These are phyloP conservation scores for Lodderomyces oxycetoniae DNA, from an alignment of 1,139 yeast species.

Conservation along the genomic window DNA sequence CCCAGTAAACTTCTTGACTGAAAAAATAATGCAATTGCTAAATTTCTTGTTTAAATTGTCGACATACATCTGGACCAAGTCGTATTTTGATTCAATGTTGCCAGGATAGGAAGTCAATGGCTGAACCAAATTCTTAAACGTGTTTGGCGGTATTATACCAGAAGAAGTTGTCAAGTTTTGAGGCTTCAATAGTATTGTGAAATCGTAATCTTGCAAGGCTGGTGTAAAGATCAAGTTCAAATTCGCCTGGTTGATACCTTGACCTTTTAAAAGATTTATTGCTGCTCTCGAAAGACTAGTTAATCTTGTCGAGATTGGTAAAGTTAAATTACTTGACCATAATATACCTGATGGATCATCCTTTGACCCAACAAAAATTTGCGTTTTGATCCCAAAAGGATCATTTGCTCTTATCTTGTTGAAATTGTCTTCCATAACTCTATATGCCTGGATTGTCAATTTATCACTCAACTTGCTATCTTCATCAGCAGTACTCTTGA, in stretches of 20 bases:
- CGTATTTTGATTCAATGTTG: slow-evolving; percentile 44
- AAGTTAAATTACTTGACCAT: slow-evolving; percentile 69
- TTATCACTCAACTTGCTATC: slow-evolving; percentile 49
- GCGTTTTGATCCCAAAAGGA: slow-evolving; percentile 75
- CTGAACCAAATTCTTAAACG: slow-evolving; percentile 62
- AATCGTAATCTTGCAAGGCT: slow-evolving; percentile 78
- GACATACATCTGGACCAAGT: slow-evolving; percentile 52
- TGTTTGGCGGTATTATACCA: slow-evolving; percentile 52
- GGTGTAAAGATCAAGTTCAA: slow-evolving; percentile 67
- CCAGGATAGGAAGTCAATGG: slow-evolving; percentile 39
- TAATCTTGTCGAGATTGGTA: slow-evolving; percentile 80
- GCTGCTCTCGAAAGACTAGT: slow-evolving; percentile 86
- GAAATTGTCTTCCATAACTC: slow-evolving; percentile 61
- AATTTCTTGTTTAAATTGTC: slow-evolving; percentile 54
- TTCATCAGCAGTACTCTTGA: slow-evolving; percentile 42
- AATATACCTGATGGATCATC: slow-evolving; percentile 79
- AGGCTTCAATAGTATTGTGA: slow-evolving; percentile 58
- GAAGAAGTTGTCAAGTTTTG: slow-evolving; percentile 40
- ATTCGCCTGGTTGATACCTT: slow-evolving; percentile 43
- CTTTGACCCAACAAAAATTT: slow-evolving; percentile 75
- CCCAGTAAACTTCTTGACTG: slow-evolving; percentile 51
- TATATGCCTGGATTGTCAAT: slow-evolving; percentile 58
- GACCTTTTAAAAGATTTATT: slow-evolving; percentile 42
- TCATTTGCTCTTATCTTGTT: slow-evolving; percentile 64
- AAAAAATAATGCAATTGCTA: slow-evolving; percentile 55